These are phyloP conservation scores for Ophiosphaerella narmari DNA, from an alignment of 2,329 filamentous ascomycete species.

Conservation along the genomic window DNA sequence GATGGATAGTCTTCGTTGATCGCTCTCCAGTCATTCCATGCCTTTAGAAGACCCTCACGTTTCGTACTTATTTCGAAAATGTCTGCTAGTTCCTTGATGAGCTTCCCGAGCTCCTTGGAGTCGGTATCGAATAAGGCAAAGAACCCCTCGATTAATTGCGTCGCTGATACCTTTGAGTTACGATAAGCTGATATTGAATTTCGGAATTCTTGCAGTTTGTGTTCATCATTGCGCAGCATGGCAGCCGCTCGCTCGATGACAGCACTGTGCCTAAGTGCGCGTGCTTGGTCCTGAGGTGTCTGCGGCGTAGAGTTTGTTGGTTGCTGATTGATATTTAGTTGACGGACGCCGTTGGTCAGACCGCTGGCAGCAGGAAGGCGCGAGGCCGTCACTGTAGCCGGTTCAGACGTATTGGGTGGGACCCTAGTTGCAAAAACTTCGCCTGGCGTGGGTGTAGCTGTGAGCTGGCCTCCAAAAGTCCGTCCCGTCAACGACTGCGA, in stretches of 20 bases:
- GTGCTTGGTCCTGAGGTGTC: conserved; percentile 79
- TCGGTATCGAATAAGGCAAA: conserved; percentile 85
- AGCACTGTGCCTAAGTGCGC: conserved; percentile 76
- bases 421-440: conserved; percentile 55
- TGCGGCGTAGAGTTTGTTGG: conserved; percentile 29
- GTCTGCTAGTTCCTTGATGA: conserved; percentile 89
- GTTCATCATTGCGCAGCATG: conserved; percentile 75
- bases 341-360: conserved; percentile 22
- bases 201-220: conserved; percentile 79
- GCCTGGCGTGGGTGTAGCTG: conserved; percentile 50
- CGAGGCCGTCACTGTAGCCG: conserved; percentile 46
- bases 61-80: conserved; percentile 85
- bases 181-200: conserved; percentile 78
- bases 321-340: conserved; percentile 41
- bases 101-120: conserved; percentile 79
- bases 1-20: conserved; percentile 96
- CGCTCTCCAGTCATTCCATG: conserved; percentile 94
- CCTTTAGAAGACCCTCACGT: conserved; percentile 72
- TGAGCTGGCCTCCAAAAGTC: conserved; percentile 84
- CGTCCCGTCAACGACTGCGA: conserved; percentile 79
- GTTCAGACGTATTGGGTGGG: conserved; percentile 44
- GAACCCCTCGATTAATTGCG: conserved; percentile 82
- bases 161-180: conserved; percentile 68
- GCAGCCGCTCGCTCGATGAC: conserved; percentile 85
- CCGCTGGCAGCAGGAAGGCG: conserved; percentile 32